Evolutionary conservation across 2,329 filamentous ascomycete species (phyloP).

Genomic region (Hirsutella rhossiliensis): DNA sequence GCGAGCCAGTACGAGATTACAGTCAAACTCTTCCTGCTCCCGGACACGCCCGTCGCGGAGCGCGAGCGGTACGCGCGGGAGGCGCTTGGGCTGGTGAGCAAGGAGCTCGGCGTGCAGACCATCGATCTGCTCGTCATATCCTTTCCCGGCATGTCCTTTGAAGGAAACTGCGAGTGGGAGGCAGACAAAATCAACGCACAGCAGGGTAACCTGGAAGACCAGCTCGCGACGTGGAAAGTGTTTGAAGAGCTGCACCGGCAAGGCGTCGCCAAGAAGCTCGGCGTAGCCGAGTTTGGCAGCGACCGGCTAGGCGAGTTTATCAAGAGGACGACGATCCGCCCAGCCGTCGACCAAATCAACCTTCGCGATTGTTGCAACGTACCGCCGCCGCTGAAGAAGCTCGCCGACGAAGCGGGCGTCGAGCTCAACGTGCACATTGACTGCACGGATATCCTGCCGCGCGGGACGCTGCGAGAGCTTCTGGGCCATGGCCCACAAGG

Average conservation of each 20-base stretch:
- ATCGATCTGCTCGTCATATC: constrained; percentile 87
- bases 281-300: constrained; percentile 83
- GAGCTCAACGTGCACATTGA: constrained; percentile 91
- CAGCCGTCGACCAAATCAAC: constrained; percentile 91
- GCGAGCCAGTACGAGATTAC: constrained; percentile 83
- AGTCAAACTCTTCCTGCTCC: constrained; percentile 88
- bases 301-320: constrained; percentile 73
- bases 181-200: constrained; percentile 49
- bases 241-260: constrained; percentile 62
- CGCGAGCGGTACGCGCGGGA: constrained; percentile 62
- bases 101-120: constrained; percentile 61
- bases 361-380: constrained; percentile 92
- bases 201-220: constrained; percentile 55
- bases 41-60: constrained; percentile 50
- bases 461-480: constrained; percentile 73
- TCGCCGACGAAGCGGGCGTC: constrained; percentile 73
- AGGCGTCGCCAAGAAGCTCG: constrained; percentile 63
- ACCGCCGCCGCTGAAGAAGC: constrained; percentile 70
- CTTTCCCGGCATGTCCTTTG: constrained; percentile 87
- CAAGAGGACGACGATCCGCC: constrained; percentile 55
- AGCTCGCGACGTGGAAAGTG: constrained; percentile 55
- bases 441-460: constrained; percentile 80
- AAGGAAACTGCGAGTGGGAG: constrained; percentile 79
- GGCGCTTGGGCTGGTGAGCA: constrained; percentile 68
- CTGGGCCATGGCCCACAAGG: constrained; percentile 61